A percentile compares a stretch with the other conserved stretches of the same genome.
Evolutionary conservation across 2,329 filamentous ascomycete genomes (phyloP).

Genomic region (Dothistroma septosporum): DNA sequence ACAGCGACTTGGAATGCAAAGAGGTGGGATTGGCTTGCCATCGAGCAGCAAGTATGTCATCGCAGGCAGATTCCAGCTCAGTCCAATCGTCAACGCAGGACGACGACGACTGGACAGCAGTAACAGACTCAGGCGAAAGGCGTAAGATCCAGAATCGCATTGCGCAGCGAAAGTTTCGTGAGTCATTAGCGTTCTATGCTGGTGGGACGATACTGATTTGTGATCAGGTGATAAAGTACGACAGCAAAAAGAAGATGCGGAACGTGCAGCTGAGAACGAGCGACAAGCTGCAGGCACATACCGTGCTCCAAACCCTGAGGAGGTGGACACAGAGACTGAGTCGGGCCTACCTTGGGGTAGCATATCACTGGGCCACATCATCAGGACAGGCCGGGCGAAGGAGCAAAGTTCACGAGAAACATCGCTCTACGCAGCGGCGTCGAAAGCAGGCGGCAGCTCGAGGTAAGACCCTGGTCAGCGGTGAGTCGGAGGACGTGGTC

Average conservation of each 20-base stretch:
- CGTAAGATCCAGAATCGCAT: constrained; percentile 72
- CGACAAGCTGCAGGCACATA: constrained; percentile 63
- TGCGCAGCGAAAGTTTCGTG: constrained; percentile 72
- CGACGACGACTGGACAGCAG: constrained; percentile 65
- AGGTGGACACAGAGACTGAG: constrained; percentile 52
- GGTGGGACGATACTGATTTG: constrained; percentile 10
- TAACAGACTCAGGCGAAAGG: constrained; percentile 66
- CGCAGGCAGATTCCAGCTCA: constrained; percentile 20
- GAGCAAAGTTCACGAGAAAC: constrained; percentile 43
- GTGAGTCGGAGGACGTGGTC: constrained; percentile 14
- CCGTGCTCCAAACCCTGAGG: constrained; percentile 54
- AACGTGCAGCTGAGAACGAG: constrained; percentile 61
- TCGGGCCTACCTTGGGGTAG: constrained; percentile 71
- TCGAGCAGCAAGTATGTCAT: constrained; percentile 14
- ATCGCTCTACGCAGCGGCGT: constrained; percentile 37
- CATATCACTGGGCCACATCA: constrained; percentile 55
- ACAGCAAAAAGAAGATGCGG: constrained; percentile 62
- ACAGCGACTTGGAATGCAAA: constrained; percentile 8
- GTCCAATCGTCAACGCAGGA: constrained; percentile 11
- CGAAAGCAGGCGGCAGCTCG: constrained; percentile 38
- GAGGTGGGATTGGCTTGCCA: constrained; percentile 7
- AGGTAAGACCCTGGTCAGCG: constrained; percentile 33
- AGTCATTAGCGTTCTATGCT: constrained; percentile 31
- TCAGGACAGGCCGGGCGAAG: constrained; percentile 43
- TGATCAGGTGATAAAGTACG: constrained; percentile 63